A percentile compares a stretch with the other conserved stretches of the same genome.
Evolutionary conservation across 1,139 yeast species (phyloP).

Genomic region (Lodderomyces beijingensis): DNA sequence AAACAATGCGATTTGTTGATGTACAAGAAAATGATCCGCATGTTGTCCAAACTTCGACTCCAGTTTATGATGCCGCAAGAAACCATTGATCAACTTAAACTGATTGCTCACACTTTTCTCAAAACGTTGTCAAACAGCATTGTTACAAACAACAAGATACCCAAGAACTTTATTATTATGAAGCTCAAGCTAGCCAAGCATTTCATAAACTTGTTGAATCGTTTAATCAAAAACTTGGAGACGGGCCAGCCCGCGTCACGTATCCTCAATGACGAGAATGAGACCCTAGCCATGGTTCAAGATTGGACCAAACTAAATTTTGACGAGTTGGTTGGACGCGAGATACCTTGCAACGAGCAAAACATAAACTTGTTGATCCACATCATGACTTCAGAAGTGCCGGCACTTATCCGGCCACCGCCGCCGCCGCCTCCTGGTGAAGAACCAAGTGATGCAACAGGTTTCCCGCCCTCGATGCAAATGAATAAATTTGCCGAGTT

Average conservation of each 20-base stretch:
- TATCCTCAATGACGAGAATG: conserved; percentile 43
- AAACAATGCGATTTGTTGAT: conserved; percentile 59
- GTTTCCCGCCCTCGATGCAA: neutral
- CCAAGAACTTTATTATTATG: conserved; percentile 45
- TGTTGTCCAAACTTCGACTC: conserved; percentile 63
- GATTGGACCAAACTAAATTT: conserved; percentile 61
- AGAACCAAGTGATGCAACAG: neutral
- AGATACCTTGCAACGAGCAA: conserved; percentile 47
- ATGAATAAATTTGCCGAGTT: conserved; percentile 20
- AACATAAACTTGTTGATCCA: conserved; percentile 29
- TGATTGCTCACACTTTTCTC: conserved; percentile 39
- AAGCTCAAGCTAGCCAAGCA: conserved; percentile 54
- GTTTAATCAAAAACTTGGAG: conserved; percentile 57
- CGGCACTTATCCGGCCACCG: conserved; percentile 6
- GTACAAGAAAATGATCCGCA: conserved; percentile 57
- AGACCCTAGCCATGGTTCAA: conserved; percentile 48
- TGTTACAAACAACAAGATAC: conserved; percentile 35
- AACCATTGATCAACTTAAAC: conserved; percentile 48
- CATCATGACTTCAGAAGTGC: conserved; percentile 36
- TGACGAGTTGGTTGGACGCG: conserved; percentile 46
- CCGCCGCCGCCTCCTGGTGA: too few relatives aligned
- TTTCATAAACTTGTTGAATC: conserved; percentile 54
- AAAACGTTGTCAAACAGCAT: conserved; percentile 35
- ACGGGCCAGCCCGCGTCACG: conserved; percentile 55
- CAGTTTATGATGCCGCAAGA: conserved; percentile 54